Conservation (phyloP, 768 basidiomycete genomes). For the Amanita phalloides region DNA sequence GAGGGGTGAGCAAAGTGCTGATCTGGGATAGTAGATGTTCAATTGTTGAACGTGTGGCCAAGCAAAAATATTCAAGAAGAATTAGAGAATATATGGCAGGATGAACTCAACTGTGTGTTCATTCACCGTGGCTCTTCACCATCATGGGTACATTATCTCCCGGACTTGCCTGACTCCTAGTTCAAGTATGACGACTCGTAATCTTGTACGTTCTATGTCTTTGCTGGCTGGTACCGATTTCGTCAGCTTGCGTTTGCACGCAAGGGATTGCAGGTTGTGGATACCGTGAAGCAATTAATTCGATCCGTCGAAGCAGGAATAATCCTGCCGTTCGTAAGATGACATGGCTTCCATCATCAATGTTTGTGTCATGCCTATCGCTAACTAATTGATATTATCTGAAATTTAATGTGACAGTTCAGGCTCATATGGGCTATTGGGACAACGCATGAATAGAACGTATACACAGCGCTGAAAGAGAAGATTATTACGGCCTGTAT, state of each 20-base stretch:
- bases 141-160: slow-evolving; percentile 86
- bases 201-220: slow-evolving; percentile 45
- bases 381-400: not conserved
- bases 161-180: slow-evolving; percentile 73
- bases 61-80: slow-evolving; percentile 49
- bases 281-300: slow-evolving; percentile 63
- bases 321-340: not conserved
- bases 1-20: no score
- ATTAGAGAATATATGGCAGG: slow-evolving; percentile 67
- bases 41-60: no score
- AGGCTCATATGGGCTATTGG: not conserved
- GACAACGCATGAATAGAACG: not conserved
- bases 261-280: slow-evolving; percentile 68
- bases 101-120: slow-evolving; percentile 91
- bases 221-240: not conserved
- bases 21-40: no score
- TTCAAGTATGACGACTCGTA: slow-evolving; percentile 95
- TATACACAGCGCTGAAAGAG: not conserved
- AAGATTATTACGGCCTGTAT: not conserved
- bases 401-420: not conserved
- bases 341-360: not conserved
- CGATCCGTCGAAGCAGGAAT: slow-evolving; percentile 17
- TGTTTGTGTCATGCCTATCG: not conserved
- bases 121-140: slow-evolving; percentile 86
- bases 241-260: slow-evolving; percentile 73